Conservation (phyloP, 139 green algal genomes). For the Coelastrella sp. region DNA sequence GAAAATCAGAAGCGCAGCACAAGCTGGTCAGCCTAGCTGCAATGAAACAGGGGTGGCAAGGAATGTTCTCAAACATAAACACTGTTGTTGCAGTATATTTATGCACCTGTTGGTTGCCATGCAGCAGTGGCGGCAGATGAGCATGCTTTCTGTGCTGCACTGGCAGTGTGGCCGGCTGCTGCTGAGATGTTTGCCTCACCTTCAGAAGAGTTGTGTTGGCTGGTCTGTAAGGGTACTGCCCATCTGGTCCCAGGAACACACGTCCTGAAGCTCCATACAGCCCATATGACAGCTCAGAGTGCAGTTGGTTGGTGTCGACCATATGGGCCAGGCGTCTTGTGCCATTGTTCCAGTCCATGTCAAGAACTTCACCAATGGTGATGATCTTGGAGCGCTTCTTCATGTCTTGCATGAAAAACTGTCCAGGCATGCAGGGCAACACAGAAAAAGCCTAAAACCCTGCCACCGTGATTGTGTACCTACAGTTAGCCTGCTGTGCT, state of each 20-base stretch:
- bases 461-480: too few relatives aligned
- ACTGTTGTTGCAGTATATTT: too few relatives aligned
- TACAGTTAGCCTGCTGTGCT: too few relatives aligned
- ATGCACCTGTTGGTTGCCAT: too few relatives aligned
- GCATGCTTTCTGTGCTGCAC: too few relatives aligned
- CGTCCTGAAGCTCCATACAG: neutral
- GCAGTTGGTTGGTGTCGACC: slow-evolving; percentile 3
- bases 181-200: neutral
- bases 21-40: neutral
- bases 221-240: neutral
- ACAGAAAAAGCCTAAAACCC: too few relatives aligned
- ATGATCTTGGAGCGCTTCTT: slow-evolving; percentile 15
- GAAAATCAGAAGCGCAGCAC: neutral
- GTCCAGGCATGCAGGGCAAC: neutral
- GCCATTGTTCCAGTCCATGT: slow-evolving; percentile 7
- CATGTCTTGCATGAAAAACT: slow-evolving; percentile 36
- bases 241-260: slow-evolving; percentile 34
- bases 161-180: too few relatives aligned
- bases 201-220: slow-evolving; percentile 23
- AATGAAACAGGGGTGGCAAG: neutral
- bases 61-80: neutral
- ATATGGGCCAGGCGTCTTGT: neutral
- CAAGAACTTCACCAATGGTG: slow-evolving; percentile 28
- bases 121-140: too few relatives aligned
- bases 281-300: slow-evolving; percentile 40